These are phyloP conservation scores for Claviceps pusilla DNA, from an alignment of 2,329 filamentous ascomycete species.

Conservation along the genomic window DNA sequence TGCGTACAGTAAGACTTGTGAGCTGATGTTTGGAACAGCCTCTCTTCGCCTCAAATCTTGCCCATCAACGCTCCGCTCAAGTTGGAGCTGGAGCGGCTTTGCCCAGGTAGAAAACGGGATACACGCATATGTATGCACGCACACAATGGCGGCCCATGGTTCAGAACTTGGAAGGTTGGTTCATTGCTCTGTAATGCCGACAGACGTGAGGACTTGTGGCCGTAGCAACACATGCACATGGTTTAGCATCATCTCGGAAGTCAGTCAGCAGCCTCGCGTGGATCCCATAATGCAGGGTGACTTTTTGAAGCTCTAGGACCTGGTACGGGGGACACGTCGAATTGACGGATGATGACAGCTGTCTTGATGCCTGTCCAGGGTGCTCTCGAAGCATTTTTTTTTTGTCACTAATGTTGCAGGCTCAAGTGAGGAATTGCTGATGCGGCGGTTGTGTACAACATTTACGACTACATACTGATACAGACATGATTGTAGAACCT, in stretches of 20 bases:
- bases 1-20: not conserved
- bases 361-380: not conserved
- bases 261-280: not conserved
- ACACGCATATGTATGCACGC: too few species aligned
- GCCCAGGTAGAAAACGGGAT: too few species aligned
- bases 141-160: too few species aligned
- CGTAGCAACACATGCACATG: not conserved
- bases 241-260: not conserved
- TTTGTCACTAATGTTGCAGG: not conserved
- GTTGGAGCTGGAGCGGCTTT: too few species aligned
- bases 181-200: not conserved
- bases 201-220: not conserved
- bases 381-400: not conserved
- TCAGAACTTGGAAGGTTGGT: not conserved
- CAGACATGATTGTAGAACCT: too few species aligned
- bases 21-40: not conserved
- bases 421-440: not conserved
- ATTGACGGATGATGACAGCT: not conserved
- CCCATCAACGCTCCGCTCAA: too few species aligned
- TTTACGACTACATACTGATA: not conserved
- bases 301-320: constrained; percentile 1
- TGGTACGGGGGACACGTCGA: not conserved
- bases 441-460: not conserved
- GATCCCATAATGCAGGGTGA: not conserved
- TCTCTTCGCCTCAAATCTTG: not conserved